These are phyloP conservation scores for Aspergillus kassunensis DNA, from an alignment of 495 filamentous ascomycete species.

Conservation along the genomic window DNA sequence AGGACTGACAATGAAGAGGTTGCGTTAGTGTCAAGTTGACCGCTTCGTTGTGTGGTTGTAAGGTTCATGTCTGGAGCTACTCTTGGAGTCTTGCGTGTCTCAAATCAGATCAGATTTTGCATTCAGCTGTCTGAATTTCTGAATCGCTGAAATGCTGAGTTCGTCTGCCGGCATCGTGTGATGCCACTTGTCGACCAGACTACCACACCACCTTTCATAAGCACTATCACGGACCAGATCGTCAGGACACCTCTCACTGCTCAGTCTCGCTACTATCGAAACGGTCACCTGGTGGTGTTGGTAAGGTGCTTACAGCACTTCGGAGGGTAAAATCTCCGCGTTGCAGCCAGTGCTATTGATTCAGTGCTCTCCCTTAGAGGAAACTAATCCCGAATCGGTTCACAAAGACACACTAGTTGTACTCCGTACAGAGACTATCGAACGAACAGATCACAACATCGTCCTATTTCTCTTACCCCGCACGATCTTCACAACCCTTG, in stretches of 20 bases:
- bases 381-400: too few species aligned
- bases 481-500: conserved; percentile 17
- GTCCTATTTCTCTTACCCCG: conserved; percentile 11
- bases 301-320: background rate
- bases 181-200: conserved; percentile 1
- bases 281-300: too few species aligned
- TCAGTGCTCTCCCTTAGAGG: too few species aligned
- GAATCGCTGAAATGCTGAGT: background rate
- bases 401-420: background rate
- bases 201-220: too few species aligned
- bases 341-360: too few species aligned
- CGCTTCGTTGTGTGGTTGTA: conserved; percentile 31
- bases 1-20: too few species aligned
- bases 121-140: background rate
- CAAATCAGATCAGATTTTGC: conserved; percentile 7
- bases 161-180: conserved; percentile 1
- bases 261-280: too few species aligned
- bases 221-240: background rate
- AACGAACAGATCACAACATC: background rate
- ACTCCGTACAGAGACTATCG: background rate
- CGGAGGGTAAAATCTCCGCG: background rate
- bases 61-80: conserved; percentile 33
- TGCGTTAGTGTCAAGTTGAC: conserved; percentile 26
- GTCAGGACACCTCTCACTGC: background rate
- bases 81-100: conserved; percentile 12